These are phyloP conservation scores for Pinus albicaulis DNA, from an alignment of 75 land plant species.

Conservation along the genomic window DNA sequence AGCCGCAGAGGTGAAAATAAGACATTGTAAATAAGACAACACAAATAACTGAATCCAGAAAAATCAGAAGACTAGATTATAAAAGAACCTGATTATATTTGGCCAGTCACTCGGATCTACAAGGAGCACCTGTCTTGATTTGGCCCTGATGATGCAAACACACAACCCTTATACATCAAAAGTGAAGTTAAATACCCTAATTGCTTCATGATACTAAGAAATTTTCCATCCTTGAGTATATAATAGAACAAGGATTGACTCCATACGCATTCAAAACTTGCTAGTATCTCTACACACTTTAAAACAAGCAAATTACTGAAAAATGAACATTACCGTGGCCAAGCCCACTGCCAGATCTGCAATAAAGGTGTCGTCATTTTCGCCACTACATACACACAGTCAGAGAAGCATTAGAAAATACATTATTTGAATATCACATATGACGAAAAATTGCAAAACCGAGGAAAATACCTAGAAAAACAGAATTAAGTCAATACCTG, in stretches of 20 bases:
- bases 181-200: not conserved
- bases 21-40: not conserved
- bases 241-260: too few relatives aligned
- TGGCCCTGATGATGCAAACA: constrained; percentile 67
- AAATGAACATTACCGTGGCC: constrained; percentile 61
- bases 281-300: too few relatives aligned
- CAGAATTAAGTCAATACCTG: constrained; percentile 33
- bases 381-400: constrained; percentile 61
- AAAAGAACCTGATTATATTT: constrained; percentile 88
- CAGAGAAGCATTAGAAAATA: not conserved
- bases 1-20: constrained; percentile 41
- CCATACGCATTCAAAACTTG: too few relatives aligned
- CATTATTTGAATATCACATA: not conserved
- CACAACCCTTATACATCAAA: not conserved
- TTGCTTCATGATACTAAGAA: too few relatives aligned
- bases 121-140: constrained; percentile 99
- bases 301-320: not conserved
- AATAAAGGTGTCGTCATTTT: constrained; percentile 99
- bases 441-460: not conserved
- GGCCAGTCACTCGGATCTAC: constrained; percentile 98
- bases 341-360: constrained; percentile 99
- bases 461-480: not conserved
- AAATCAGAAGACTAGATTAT: not conserved
- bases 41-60: not conserved
- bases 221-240: too few relatives aligned